These are phyloP conservation scores for Nicotiana paniculata DNA, from an alignment of 257 asterid genomes.

Conservation along the genomic window DNA sequence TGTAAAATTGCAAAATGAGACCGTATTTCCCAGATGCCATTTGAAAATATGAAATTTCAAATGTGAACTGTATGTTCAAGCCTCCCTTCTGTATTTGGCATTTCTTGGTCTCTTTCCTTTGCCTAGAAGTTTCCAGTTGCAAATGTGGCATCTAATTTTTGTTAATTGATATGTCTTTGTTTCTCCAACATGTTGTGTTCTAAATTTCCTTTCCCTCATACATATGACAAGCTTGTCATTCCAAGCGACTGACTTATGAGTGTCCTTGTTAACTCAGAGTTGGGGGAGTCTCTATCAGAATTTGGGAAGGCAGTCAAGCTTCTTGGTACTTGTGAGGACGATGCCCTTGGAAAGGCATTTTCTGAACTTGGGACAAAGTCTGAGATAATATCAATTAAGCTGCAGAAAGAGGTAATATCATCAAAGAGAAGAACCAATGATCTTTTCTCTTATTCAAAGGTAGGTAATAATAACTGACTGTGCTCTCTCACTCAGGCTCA, in stretches of 20 bases:
- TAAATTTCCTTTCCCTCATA: background rate
- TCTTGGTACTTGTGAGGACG: conserved; percentile 73
- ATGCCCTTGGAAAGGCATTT: conserved; percentile 85
- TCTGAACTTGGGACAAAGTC: conserved; percentile 89
- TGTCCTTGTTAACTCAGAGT: conserved; percentile 36
- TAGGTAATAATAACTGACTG: background rate
- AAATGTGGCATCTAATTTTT: background rate
- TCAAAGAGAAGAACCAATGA: background rate
- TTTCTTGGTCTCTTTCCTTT: background rate
- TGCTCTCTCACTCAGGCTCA: conserved; percentile 57
- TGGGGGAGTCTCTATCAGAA: conserved; percentile 85
- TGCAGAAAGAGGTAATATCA: conserved; percentile 71
- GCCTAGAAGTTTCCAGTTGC: background rate
- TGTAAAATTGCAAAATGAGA: background rate
- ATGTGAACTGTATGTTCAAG: background rate
- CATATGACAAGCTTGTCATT: background rate
- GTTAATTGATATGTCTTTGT: background rate
- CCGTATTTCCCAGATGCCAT: background rate
- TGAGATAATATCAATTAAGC: conserved; percentile 59
- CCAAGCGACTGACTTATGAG: background rate
- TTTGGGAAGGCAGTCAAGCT: conserved; percentile 95
- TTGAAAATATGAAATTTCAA: background rate
- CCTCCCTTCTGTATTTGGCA: background rate
- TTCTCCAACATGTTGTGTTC: background rate
- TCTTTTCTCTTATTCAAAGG: background rate